Conservation (phyloP, 2,329 filamentous ascomycete species). For the Fusarium poae region DNA sequence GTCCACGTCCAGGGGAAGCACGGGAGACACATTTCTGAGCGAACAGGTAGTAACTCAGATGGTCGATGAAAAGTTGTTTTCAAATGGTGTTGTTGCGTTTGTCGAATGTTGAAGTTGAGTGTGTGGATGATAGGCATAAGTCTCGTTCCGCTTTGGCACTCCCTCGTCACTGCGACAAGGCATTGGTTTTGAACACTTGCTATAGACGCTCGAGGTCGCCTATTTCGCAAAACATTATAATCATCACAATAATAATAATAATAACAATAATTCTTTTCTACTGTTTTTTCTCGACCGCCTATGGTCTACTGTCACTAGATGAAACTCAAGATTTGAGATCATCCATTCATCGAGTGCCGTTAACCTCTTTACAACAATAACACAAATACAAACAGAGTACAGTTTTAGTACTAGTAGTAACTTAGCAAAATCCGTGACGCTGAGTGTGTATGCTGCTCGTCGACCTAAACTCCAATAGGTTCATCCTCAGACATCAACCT, state of each 20-base stretch:
- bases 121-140: constrained; percentile 5
- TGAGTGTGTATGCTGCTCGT: not conserved
- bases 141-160: not conserved
- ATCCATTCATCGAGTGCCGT: not conserved
- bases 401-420: not conserved
- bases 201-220: not conserved
- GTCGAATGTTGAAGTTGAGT: constrained; percentile 10
- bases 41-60: accelerated
- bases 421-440: not conserved
- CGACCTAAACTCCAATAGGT: not conserved
- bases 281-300: not conserved
- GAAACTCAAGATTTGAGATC: not conserved
- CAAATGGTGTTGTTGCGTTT: not conserved
- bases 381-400: not conserved
- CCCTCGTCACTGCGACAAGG: constrained; percentile 11
- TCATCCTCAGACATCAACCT: not conserved
- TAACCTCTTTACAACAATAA: not conserved
- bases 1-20: constrained; percentile 66
- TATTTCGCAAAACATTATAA: not conserved
- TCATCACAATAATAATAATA: not conserved
- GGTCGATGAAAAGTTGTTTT: not conserved
- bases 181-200: not conserved
- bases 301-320: not conserved
- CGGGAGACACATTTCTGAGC: constrained; percentile 63
- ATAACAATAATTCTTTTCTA: not conserved